Conservation (phyloP, 2,329 filamentous ascomycete genomes). For the Fusarium sp. region DNA sequence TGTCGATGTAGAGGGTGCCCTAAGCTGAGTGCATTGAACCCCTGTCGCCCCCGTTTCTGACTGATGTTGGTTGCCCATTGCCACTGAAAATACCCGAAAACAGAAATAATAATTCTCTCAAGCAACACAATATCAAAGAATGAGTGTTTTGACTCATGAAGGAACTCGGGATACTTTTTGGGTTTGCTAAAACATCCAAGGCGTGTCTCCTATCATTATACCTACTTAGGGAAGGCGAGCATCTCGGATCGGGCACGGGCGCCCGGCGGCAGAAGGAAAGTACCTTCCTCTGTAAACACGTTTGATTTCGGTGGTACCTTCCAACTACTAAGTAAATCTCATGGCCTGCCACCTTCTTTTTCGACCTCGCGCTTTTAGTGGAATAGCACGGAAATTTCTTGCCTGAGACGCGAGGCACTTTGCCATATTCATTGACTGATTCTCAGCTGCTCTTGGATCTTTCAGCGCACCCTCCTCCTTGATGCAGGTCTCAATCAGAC, state of each 20-base stretch:
- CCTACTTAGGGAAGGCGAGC: neutral
- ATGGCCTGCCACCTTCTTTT: constrained; percentile 5
- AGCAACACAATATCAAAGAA: neutral
- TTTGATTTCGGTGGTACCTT: constrained; percentile 27
- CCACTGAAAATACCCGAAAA: neutral
- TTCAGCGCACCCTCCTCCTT: neutral
- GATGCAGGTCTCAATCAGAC: neutral
- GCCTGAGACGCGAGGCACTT: neutral
- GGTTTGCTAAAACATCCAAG: neutral
- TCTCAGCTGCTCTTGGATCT: neutral
- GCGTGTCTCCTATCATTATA: neutral
- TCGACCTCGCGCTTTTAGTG: constrained; percentile 2
- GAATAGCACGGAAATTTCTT: neutral
- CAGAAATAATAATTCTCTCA: neutral
- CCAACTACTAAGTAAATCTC: neutral
- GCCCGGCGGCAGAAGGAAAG: neutral
- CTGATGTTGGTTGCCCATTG: neutral
- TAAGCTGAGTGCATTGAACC: neutral
- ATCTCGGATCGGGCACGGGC: neutral
- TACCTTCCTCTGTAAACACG: constrained; percentile 1
- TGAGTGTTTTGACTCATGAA: neutral
- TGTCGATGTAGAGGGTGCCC: neutral
- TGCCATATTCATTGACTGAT: neutral
- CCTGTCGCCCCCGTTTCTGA: neutral
- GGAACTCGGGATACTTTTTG: neutral